Evolutionary conservation across 1,284 basidiomycete species (phyloP).

Genomic region (Coniophora puteana): DNA sequence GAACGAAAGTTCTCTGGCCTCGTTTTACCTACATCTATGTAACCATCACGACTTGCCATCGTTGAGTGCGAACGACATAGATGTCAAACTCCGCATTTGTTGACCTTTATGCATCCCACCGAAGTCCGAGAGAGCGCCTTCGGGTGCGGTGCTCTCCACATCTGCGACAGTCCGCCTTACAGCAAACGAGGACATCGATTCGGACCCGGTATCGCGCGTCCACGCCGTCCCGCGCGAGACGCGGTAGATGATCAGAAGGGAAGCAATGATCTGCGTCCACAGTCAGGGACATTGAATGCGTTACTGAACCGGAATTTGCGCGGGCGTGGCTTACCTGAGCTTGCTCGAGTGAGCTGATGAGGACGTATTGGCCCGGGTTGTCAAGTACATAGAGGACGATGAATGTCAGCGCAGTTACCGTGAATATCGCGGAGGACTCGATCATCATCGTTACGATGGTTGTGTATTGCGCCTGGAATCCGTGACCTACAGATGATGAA

Average conservation of each 20-base stretch:
- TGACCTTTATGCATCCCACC: no score
- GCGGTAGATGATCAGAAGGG: constrained; percentile 7
- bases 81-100: no score
- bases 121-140: no score
- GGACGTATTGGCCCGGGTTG: constrained; percentile 7
- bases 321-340: constrained; percentile 3
- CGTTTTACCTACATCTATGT: no score
- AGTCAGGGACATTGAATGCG: no score
- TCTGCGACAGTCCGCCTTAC: no score
- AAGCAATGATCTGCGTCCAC: constrained; percentile 8
- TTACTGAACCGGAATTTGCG: background rate
- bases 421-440: constrained; percentile 9
- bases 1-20: no score
- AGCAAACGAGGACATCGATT: no score
- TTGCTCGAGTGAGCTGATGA: constrained; percentile 3
- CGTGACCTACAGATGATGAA: background rate
- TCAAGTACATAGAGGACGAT: constrained; percentile 1
- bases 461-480: constrained; percentile 1
- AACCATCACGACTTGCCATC: no score
- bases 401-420: constrained; percentile 9
- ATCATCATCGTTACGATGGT: constrained; percentile 7
- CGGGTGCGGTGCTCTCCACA: no score
- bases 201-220: no score
- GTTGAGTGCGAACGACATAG: no score
- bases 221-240: constrained; percentile 9